Conservation (phyloP, 208 protist species). For the Tritrichomonas foetus region DNA sequence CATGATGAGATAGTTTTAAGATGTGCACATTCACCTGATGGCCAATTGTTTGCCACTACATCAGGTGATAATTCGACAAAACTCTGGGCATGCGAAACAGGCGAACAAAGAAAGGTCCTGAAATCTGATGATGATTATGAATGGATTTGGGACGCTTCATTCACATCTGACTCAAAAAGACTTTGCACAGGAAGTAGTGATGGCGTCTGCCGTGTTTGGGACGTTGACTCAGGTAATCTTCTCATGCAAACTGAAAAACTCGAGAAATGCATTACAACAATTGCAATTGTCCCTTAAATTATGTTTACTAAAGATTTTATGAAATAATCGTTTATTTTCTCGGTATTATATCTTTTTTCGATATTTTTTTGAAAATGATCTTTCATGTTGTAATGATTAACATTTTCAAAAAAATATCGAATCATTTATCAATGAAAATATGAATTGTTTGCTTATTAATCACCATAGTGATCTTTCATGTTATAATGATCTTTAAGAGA, state of each 20-base stretch:
- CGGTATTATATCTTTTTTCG: too few relatives aligned
- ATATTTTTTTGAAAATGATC: too few relatives aligned
- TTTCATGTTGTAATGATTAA: too few relatives aligned
- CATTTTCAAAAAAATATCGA: too few relatives aligned
- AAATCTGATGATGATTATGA: not conserved
- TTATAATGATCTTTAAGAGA: too few relatives aligned
- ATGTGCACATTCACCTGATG: not conserved
- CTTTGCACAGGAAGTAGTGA: not conserved
- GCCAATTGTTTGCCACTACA: not conserved
- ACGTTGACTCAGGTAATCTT: not conserved
- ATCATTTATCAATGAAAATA: too few relatives aligned
- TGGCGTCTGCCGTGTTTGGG: not conserved
- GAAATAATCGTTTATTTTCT: too few relatives aligned
- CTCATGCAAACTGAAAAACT: not conserved
- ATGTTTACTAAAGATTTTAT: too few relatives aligned
- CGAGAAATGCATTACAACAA: too few relatives aligned
- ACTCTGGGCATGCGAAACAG: not conserved
- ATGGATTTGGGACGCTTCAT: not conserved
- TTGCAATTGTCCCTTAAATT: too few relatives aligned
- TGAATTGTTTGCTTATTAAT: too few relatives aligned
- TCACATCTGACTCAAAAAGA: not conserved
- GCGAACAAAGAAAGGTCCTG: not conserved
- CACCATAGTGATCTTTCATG: too few relatives aligned
- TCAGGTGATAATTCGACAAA: not conserved
- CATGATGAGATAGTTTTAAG: not conserved